A percentile compares a stretch with the other conserved stretches of the same genome.
Evolutionary conservation across 1,139 yeast genomes (phyloP).

Genomic region (Saccharomyces uvarum): DNA sequence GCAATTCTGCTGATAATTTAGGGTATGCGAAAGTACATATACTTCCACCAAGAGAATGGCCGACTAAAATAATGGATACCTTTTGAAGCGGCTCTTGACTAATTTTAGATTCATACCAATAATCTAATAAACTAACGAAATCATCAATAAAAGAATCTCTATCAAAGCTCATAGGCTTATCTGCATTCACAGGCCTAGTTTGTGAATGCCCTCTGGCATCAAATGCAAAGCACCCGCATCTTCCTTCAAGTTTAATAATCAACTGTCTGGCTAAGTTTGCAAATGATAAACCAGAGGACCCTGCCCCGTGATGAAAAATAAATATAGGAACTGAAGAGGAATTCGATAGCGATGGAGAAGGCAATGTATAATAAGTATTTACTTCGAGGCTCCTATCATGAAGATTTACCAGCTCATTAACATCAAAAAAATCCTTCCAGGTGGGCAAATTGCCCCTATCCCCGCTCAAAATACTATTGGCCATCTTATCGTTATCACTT

Average conservation of each 20-base stretch:
- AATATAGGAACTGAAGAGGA: constrained; percentile 45
- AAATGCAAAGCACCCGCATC: constrained; percentile 53
- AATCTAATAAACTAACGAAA: constrained; percentile 41
- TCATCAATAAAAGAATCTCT: constrained; percentile 52
- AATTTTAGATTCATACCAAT: constrained; percentile 30
- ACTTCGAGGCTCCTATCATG: constrained; percentile 34
- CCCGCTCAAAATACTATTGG: background rate
- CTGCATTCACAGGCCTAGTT: constrained; percentile 33
- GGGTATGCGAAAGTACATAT: constrained; percentile 50
- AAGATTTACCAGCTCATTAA: constrained; percentile 28
- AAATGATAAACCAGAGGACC: constrained; percentile 77
- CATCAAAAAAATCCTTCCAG: constrained; percentile 40
- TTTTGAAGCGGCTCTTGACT: constrained; percentile 18
- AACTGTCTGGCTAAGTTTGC: constrained; percentile 43
- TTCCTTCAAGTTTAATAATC: constrained; percentile 23
- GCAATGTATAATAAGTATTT: constrained; percentile 55
- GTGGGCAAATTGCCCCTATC: constrained; percentile 13
- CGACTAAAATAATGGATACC: constrained; percentile 49
- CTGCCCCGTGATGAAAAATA: constrained; percentile 90
- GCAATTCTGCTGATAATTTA: constrained; percentile 25
- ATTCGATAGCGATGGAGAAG: constrained; percentile 30
- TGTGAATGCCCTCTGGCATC: constrained; percentile 84
- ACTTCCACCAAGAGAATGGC: constrained; percentile 92
- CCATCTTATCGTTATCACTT: background rate
- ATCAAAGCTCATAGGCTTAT: constrained; percentile 36